Conservation (phyloP, 179 eudicot genomes). For the Patellifolia procumbens region DNA sequence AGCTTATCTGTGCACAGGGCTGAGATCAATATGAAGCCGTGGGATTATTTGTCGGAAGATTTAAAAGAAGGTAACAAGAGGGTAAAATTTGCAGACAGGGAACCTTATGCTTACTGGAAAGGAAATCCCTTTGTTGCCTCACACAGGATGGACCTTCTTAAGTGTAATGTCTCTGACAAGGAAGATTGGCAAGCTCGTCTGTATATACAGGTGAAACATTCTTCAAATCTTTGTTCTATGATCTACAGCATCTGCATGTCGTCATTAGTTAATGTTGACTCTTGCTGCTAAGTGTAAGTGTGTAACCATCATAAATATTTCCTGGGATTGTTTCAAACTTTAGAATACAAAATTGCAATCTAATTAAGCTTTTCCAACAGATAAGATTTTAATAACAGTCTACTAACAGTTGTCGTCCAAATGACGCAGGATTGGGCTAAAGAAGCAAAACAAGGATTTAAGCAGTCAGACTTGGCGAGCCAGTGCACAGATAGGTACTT, state of each 20-base stretch:
- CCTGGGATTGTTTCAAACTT: not conserved
- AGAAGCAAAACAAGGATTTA: slow-evolving; percentile 65
- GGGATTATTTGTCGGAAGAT: slow-evolving; percentile 62
- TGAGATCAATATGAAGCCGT: slow-evolving; percentile 77
- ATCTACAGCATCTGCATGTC: not conserved
- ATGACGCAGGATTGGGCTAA: slow-evolving; percentile 65
- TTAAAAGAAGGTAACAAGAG: slow-evolving; percentile 70
- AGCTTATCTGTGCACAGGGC: slow-evolving; percentile 45
- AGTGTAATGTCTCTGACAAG: slow-evolving; percentile 69
- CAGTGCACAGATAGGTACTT: slow-evolving; percentile 73
- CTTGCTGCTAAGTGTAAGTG: not conserved
- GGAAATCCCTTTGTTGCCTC: slow-evolving; percentile 75
- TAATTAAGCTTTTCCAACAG: not conserved
- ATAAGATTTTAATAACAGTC: not conserved
- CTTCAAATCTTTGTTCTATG: not conserved
- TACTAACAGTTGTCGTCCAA: not conserved
- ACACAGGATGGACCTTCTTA: slow-evolving; percentile 77
- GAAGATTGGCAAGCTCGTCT: slow-evolving; percentile 86
- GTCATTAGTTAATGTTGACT: not conserved
- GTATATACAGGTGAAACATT: slow-evolving; percentile 57
- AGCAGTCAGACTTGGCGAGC: slow-evolving; percentile 73
- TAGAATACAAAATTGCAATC: not conserved
- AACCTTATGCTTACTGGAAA: slow-evolving; percentile 89
- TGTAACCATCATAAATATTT: slow-evolving; percentile 1
- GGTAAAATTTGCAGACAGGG: slow-evolving; percentile 63